A percentile compares a stretch with the other conserved stretches of the same genome.
These are phyloP conservation scores for Suillus occidentalis DNA, from an alignment of 768 basidiomycete species.

Conservation along the genomic window DNA sequence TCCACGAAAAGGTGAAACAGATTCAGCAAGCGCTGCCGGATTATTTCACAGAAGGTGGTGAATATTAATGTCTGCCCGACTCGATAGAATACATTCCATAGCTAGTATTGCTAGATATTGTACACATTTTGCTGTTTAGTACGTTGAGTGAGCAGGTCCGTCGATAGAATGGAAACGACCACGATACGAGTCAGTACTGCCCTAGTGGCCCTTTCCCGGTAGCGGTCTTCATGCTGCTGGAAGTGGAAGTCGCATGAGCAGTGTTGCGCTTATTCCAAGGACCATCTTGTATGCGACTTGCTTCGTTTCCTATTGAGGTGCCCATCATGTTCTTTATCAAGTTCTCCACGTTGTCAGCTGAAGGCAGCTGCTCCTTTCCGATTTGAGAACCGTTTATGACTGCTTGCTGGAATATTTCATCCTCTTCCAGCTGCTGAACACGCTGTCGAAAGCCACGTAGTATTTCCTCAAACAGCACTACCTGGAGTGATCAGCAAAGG, in stretches of 20 bases:
- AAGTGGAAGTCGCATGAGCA: slow-evolving; percentile 21
- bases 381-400: slow-evolving; percentile 37
- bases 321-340: slow-evolving; percentile 44
- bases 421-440: slow-evolving; percentile 42
- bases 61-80: slow-evolving; percentile 21
- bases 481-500: not conserved
- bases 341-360: slow-evolving; percentile 37
- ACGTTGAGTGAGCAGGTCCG: not conserved
- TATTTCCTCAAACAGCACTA: slow-evolving; percentile 40
- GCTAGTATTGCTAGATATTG: not conserved
- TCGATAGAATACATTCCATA: not conserved
- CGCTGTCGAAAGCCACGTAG: slow-evolving; percentile 37
- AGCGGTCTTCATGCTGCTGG: slow-evolving; percentile 25
- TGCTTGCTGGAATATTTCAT: slow-evolving; percentile 43
- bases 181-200: not conserved
- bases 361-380: slow-evolving; percentile 35
- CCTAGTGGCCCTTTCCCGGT: slow-evolving; percentile 22
- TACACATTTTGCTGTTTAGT: not conserved
- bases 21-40: slow-evolving; percentile 63
- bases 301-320: slow-evolving; percentile 18
- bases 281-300: slow-evolving; percentile 23
- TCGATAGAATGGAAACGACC: not conserved
- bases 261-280: slow-evolving; percentile 28
- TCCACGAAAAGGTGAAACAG: slow-evolving; percentile 53
- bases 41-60: slow-evolving; percentile 49